Evolutionary conservation across 1,284 basidiomycete species (phyloP).

Genomic region (Marasmius oreades): DNA sequence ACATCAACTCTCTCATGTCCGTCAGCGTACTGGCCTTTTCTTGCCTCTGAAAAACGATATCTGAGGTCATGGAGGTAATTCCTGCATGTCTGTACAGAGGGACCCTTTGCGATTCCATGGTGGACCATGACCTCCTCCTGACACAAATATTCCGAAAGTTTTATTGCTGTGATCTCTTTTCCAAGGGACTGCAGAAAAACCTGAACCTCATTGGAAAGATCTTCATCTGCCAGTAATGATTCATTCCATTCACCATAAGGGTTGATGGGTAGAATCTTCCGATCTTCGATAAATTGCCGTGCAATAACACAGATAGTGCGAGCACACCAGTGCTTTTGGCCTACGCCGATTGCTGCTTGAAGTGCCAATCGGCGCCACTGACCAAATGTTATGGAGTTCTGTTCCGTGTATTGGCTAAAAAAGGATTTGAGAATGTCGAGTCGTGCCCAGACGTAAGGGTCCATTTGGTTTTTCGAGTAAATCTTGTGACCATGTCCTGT

Average conservation of each 20-base stretch:
- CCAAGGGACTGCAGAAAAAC: no score
- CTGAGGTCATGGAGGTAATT: not conserved
- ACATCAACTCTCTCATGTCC: conserved; percentile 25
- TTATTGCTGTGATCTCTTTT: no score
- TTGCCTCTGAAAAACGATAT: conserved; percentile 19
- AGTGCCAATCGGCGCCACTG: not conserved
- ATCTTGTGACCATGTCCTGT: no score
- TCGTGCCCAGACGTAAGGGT: no score
- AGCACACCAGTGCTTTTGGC: not conserved
- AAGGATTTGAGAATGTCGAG: not conserved
- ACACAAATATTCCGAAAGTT: no score
- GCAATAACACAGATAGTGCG: not conserved
- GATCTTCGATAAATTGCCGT: not conserved
- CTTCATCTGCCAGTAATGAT: no score
- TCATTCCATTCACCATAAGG: not conserved
- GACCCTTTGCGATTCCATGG: not conserved
- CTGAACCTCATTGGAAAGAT: no score
- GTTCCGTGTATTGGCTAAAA: not conserved
- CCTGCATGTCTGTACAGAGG: not conserved
- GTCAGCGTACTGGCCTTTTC: conserved; percentile 26
- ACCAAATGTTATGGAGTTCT: not conserved
- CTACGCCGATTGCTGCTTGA: not conserved
- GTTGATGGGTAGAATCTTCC: not conserved
- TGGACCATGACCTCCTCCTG: no score
- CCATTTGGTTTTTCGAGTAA: no score